These are phyloP conservation scores for Triangularia setosa DNA, from an alignment of 2,329 filamentous ascomycete genomes.

Conservation along the genomic window DNA sequence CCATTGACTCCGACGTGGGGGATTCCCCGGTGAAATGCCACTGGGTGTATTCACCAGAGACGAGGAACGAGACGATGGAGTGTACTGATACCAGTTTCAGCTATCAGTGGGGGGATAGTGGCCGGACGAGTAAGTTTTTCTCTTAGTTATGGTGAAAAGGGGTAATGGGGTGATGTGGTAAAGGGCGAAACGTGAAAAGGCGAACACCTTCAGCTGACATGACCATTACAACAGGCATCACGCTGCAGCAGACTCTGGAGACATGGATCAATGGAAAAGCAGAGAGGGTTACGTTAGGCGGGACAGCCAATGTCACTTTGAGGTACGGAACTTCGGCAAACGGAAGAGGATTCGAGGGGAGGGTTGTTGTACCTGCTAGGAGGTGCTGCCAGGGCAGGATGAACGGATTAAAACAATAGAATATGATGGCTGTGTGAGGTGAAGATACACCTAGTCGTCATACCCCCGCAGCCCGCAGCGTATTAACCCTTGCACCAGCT, in stretches of 20 bases:
- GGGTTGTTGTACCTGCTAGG: background rate
- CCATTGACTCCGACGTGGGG: background rate
- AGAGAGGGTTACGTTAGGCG: background rate
- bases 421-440: too few species aligned
- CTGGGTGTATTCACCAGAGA: background rate
- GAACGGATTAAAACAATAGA: too few species aligned
- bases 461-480: too few species aligned
- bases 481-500: too few species aligned
- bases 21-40: background rate
- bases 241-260: background rate
- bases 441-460: too few species aligned
- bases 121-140: background rate
- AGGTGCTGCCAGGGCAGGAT: background rate
- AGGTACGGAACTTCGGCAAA: background rate
- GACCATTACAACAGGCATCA: background rate
- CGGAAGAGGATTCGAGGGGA: background rate
- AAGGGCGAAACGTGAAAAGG: background rate
- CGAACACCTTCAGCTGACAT: background rate
- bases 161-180: background rate
- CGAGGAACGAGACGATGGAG: constrained; percentile 1
- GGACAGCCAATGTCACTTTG: background rate
- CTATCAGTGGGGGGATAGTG: background rate
- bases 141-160: background rate
- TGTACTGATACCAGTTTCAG: background rate
- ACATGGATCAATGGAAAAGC: background rate